phyloP scores from a whole-genome alignment of 129 eudicot genomes.

The Glebionis coronaria region DNA sequence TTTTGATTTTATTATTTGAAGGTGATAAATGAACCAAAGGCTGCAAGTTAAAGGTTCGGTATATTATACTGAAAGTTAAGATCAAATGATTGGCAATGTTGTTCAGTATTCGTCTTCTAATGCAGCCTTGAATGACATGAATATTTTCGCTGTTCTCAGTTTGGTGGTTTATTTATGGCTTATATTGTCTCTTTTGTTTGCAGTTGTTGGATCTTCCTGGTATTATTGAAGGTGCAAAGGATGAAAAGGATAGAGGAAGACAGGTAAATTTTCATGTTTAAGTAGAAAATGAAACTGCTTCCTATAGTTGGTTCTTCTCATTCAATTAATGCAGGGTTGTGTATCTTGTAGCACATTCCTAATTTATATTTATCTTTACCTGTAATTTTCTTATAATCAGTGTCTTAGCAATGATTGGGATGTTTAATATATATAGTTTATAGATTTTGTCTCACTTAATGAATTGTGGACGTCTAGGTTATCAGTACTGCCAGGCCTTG shows the following conservation, averaged over 20 bases:
- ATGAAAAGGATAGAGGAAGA: slow-evolving; percentile 99
- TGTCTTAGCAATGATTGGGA: neutral
- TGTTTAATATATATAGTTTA: neutral
- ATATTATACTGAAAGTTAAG: neutral
- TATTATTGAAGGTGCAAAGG: slow-evolving; percentile 99
- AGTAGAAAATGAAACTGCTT: slow-evolving; percentile 10
- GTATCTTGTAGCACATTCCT: slow-evolving; percentile 10
- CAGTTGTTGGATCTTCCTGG: slow-evolving; percentile 99
- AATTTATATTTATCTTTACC: neutral
- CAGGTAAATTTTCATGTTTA: slow-evolving; percentile 69
- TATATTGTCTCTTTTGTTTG: slow-evolving; percentile 22
- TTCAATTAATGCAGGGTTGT: neutral
- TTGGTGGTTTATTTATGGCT: slow-evolving; percentile 4
- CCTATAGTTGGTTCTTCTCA: neutral
- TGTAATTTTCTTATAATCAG: neutral
- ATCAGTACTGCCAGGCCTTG: slow-evolving; percentile 99
- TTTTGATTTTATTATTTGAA: no score
- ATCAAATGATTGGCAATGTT: neutral
- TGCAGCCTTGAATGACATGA: slow-evolving; percentile 15
- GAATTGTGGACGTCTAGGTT: slow-evolving; percentile 51
- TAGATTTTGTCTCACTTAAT: slow-evolving; percentile 8
- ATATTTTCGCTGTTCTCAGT: neutral
- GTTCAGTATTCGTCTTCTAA: slow-evolving; percentile 6
- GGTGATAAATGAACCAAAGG: no score
- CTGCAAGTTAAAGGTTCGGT: no score